Base-by-base conservation (phyloP, 306 rosid species). In the Rosa multiflora region DNA sequence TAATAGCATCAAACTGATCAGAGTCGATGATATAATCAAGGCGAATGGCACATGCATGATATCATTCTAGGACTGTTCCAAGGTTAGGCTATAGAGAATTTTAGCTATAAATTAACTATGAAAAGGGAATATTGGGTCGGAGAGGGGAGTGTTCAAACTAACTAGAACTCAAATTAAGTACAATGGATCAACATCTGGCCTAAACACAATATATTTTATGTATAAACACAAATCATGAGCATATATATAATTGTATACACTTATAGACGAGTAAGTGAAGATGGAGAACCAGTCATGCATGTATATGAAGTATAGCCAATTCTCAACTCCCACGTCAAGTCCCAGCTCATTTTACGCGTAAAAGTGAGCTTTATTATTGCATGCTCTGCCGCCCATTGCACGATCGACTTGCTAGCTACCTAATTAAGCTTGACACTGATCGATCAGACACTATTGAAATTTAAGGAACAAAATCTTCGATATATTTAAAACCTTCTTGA, bases 331-430 rank as follows among this genome's bases (percentile, higher is more conserved):
- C 59, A 56, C 26, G 8, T n/a, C 61, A 15, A 49, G 17, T 8
- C 47, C 51, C 46, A 73, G 47, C 70, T 66, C 77, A 53, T 53
- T 37, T 42, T 42, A 73, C 51, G 67, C 67, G 77, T 73, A 53
- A 55, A 3, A 35, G 6, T 66, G 46, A 66, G 70, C 47, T 35
- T 66, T 39, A 35, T 35, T 20, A 68, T 35, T 68, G 72, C 51
- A 68, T 68, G 52, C 72, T 67, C 43, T 12, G 69, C 69, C 69
- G 48, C 71, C 71, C 71, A 67, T 67, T 40, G 71, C 71, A 67
- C 69, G 69, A 63, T 63, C 48, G 71, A 66, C 6, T 66, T 35
- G 6, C 13, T 32, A 21, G 17, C 67, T 9, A 11, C 67, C 42
- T 26, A 63, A 63, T 18, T 42, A 20, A 23, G 75, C 21, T 47